A percentile compares a stretch with the other conserved stretches of the same genome.
phyloP scores from a whole-genome alignment of 306 rosid species.

The Nissolia schottii region DNA sequence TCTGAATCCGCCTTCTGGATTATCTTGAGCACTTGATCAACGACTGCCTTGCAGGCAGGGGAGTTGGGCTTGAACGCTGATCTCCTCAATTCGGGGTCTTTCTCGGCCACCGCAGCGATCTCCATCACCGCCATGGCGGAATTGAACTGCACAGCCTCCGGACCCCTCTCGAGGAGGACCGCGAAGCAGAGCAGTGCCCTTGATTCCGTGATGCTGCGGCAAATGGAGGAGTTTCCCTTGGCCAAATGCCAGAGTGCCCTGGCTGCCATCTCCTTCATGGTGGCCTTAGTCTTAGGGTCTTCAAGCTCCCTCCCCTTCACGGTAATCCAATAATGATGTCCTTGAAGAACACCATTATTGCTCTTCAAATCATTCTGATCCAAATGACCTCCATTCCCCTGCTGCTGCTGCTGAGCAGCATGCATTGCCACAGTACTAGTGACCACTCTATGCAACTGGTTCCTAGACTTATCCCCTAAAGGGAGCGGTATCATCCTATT shows the following conservation, averaged over 20 bases:
- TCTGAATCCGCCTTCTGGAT: slow-evolving; percentile 64
- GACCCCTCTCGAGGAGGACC: slow-evolving; percentile 75
- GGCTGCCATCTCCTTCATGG: slow-evolving; percentile 89
- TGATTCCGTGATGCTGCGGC: slow-evolving; percentile 87
- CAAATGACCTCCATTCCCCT: slow-evolving; percentile 7
- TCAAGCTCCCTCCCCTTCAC: slow-evolving; percentile 69
- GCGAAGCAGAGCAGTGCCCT: slow-evolving; percentile 89
- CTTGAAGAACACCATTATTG: slow-evolving; percentile 21
- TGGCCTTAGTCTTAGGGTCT: slow-evolving; percentile 64
- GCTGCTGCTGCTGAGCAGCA: slow-evolving; percentile 24
- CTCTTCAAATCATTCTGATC: slow-evolving; percentile 1
- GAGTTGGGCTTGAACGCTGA: slow-evolving; percentile 93
- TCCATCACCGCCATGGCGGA: slow-evolving; percentile 96
- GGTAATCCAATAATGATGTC: slow-evolving; percentile 44
- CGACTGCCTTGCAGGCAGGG: slow-evolving; percentile 89
- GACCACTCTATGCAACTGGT: slow-evolving; percentile 61
- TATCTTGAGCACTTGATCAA: slow-evolving; percentile 70
- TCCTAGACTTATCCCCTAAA: slow-evolving; percentile 41
- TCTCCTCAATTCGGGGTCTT: slow-evolving; percentile 73
- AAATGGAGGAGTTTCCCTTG: slow-evolving; percentile 59
- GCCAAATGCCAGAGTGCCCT: slow-evolving; percentile 79
- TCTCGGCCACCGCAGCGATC: slow-evolving; percentile 84
- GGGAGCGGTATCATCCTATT: slow-evolving; percentile 47
- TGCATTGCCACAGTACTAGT: slow-evolving; percentile 56
- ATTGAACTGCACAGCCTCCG: slow-evolving; percentile 58